phyloP scores from a whole-genome alignment of 1,284 basidiomycete genomes.

The Anthracocystis setariae region DNA sequence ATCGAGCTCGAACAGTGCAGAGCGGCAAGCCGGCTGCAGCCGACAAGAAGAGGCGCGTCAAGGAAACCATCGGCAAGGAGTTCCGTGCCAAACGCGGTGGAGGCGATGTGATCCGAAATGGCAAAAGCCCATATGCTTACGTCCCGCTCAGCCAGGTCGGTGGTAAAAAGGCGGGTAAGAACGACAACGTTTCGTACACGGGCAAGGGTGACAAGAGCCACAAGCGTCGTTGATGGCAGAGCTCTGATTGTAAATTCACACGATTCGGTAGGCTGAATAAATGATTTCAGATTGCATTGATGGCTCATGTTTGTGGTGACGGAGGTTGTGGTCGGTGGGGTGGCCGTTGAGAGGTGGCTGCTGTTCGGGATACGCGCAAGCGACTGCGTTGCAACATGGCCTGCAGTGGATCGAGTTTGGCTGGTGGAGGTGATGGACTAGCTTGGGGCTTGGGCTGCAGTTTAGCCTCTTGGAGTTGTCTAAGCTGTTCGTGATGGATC shows the following conservation, averaged over 20 bases:
- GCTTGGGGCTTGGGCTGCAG: background rate
- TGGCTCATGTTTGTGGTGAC: background rate
- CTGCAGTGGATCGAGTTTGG: slow-evolving; percentile 21
- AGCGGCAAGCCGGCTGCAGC: slow-evolving; percentile 12
- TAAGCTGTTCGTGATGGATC: slow-evolving; percentile 65
- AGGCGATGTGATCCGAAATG: slow-evolving; percentile 77
- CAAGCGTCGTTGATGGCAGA: slow-evolving; percentile 28
- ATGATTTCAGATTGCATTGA: background rate
- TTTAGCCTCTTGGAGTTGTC: background rate
- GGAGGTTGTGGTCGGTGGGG: slow-evolving; percentile 12
- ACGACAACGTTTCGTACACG: slow-evolving; percentile 43
- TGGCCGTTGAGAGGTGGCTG: slow-evolving; percentile 5
- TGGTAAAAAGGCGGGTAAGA: slow-evolving; percentile 53
- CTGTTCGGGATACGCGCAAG: slow-evolving; percentile 26
- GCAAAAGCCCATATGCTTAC: slow-evolving; percentile 91
- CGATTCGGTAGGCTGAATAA: background rate
- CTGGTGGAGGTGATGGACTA: background rate
- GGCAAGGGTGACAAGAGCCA: slow-evolving; percentile 48
- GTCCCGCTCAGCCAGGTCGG: slow-evolving; percentile 61
- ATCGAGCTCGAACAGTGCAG: slow-evolving; percentile 36
- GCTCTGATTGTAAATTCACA: slow-evolving; percentile 12
- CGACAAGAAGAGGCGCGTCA: slow-evolving; percentile 46
- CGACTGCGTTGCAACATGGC: slow-evolving; percentile 40
- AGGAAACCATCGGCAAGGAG: slow-evolving; percentile 60
- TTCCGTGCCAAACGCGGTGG: slow-evolving; percentile 60